phyloP scores from a whole-genome alignment of 177 flowering plant species.

The Vitis hybrid region DNA sequence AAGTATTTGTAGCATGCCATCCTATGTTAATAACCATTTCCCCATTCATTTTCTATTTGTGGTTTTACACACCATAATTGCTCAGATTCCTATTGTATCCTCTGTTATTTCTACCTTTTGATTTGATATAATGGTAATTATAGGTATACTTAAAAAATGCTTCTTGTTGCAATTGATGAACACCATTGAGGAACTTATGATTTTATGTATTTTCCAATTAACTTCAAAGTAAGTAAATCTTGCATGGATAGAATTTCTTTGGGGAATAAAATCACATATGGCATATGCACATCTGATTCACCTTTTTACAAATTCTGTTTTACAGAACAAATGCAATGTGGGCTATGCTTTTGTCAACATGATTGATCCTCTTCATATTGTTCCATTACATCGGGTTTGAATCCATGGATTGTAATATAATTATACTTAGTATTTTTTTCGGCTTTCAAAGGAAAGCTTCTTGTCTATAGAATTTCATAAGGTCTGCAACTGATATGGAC shows the following conservation, averaged over 20 bases:
- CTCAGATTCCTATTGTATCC: background rate
- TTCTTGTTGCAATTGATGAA: conserved; percentile 59
- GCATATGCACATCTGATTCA: background rate
- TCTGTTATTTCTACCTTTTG: background rate
- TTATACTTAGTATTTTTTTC: too few species aligned
- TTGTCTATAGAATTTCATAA: too few species aligned
- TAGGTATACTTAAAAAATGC: conserved; percentile 67
- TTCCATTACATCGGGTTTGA: too few species aligned
- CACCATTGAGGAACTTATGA: conserved; percentile 54
- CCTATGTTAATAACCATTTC: too few species aligned
- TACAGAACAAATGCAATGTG: too few species aligned
- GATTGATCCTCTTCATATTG: too few species aligned
- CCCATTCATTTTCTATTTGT: background rate
- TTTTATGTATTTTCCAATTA: conserved; percentile 59
- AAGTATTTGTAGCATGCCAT: too few species aligned
- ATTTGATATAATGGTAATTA: background rate
- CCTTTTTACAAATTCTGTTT: too few species aligned
- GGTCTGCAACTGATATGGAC: too few species aligned
- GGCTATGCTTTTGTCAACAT: too few species aligned
- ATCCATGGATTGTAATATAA: too few species aligned
- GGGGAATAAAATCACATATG: background rate
- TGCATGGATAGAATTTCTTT: background rate
- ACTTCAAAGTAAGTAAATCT: conserved; percentile 46
- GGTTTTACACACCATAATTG: background rate
- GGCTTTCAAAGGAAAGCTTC: too few species aligned